Base-by-base conservation (phyloP, 2,329 filamentous ascomycete species). In the Zymoseptoria passerinii region DNA sequence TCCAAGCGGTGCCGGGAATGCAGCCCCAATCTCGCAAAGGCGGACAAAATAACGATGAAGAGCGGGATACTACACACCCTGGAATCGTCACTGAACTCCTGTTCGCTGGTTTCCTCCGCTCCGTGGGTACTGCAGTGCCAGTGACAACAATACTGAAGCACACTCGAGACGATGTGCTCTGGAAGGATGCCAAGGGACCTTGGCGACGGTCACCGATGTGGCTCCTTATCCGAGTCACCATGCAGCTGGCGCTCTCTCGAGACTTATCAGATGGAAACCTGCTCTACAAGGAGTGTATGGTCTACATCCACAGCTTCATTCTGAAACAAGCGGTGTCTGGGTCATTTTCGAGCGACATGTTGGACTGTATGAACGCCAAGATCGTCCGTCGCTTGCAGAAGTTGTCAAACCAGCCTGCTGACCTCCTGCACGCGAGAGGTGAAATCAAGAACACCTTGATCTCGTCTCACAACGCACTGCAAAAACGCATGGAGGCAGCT, bases 181-280 rank as follows among this genome's bases (percentile, higher is more conserved):
- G 81, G 67, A 23, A 56, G 4, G 67, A 60, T 13, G 59, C 77
- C 0, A 70, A 76, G 1, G 66, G 75, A 0, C 85, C 85, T 0
- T 89, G 86, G 85, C 76, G 86, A 19, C 75, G 87, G 28, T 80
- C 79, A 1, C 78, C 86, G 0, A 77, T 81, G 52, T 90, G 84
- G 80, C 77, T 89, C 0, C 72, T 84, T 0, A 69, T 88, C 5
- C 81, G 84, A 0, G 83, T 89, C 1, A 75, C 77, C 0, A 64
- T 82, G 1, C 78, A 84, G 53, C 77, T 84, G 0, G 75, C 79
- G 8, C 73, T 88, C 1, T 27, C 53, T 4, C 59, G 65, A 67
- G 48, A 44, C 13, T 44, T 16, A 4, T 16, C 35, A 44, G 35
- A 44, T n/a, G 35, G 35, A 2, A 44, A 7, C 35, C n/a, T 44